These are phyloP conservation scores for Puccinia polysora DNA, from an alignment of 1,284 basidiomycete species.

Conservation along the genomic window DNA sequence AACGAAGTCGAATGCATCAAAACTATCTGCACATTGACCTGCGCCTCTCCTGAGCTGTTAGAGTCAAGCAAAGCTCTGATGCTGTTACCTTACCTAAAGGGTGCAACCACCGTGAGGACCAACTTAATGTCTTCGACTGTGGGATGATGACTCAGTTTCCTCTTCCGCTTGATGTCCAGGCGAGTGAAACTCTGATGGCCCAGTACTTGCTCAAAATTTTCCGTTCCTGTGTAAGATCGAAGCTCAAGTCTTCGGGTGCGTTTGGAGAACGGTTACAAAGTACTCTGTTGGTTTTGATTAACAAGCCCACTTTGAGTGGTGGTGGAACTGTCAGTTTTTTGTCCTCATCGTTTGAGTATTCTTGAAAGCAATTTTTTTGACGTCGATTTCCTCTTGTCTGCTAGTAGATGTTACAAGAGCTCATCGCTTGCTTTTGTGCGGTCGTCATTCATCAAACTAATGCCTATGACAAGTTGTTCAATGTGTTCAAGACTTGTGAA, in stretches of 20 bases:
- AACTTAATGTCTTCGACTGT: background rate
- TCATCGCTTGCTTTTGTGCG: slow-evolving; percentile 82
- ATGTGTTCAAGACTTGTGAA: slow-evolving; percentile 74
- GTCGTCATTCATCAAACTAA: slow-evolving; percentile 79
- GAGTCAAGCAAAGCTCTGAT: slow-evolving; percentile 72
- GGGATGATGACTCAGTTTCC: background rate
- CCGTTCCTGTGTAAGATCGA: slow-evolving; percentile 71
- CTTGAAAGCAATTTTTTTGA: background rate
- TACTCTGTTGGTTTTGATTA: slow-evolving; percentile 76
- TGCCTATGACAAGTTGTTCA: slow-evolving; percentile 70
- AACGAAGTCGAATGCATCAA: slow-evolving; percentile 73
- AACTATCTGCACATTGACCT: slow-evolving; percentile 74
- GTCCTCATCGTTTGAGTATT: background rate
- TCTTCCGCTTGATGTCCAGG: slow-evolving; percentile 56
- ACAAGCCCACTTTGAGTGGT: slow-evolving; percentile 67
- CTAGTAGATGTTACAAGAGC: slow-evolving; percentile 72
- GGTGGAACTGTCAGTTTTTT: slow-evolving; percentile 44
- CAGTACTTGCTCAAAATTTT: slow-evolving; percentile 85
- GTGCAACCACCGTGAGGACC: slow-evolving; percentile 63
- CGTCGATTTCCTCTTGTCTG: slow-evolving; percentile 6
- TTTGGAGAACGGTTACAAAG: slow-evolving; percentile 79
- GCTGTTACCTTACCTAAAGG: slow-evolving; percentile 79
- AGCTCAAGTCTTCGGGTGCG: slow-evolving; percentile 72
- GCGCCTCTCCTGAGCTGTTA: slow-evolving; percentile 73
- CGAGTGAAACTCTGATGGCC: slow-evolving; percentile 72